Percentiles rank a stretch among this genome's conserved stretches.
Evolutionary conservation across 768 basidiomycete genomes (phyloP).

Genomic region (Pholiota microspora): DNA sequence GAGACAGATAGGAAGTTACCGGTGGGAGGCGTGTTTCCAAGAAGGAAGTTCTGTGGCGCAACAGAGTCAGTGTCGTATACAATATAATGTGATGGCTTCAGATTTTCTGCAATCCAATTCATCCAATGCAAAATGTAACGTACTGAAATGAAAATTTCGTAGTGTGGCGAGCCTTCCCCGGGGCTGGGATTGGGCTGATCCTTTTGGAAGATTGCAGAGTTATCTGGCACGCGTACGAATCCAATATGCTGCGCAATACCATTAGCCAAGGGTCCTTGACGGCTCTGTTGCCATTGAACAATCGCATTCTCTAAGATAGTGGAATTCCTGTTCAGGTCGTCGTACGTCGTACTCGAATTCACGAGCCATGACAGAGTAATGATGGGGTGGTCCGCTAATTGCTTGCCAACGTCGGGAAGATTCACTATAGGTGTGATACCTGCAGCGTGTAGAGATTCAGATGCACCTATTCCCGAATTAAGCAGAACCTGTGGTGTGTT

Average conservation of each 20-base stretch:
- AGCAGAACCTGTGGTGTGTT: slow-evolving; percentile 31
- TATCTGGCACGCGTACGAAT: slow-evolving; percentile 22
- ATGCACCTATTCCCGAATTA: slow-evolving; percentile 32
- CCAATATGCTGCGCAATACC: slow-evolving; percentile 18
- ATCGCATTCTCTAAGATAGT: slow-evolving; percentile 15
- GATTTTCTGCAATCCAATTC: too few species aligned
- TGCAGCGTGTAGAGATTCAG: slow-evolving; percentile 11
- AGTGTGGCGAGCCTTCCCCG: slow-evolving; percentile 28
- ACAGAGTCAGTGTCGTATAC: background rate
- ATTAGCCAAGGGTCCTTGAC: slow-evolving; percentile 24
- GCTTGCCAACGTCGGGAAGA: slow-evolving; percentile 2
- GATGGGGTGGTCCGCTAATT: slow-evolving; percentile 17
- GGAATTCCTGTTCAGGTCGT: slow-evolving; percentile 16
- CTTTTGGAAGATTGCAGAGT: slow-evolving; percentile 17
- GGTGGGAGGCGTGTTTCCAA: slow-evolving; percentile 6
- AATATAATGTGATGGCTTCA: background rate
- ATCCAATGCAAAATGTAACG: too few species aligned
- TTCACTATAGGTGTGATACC: slow-evolving; percentile 20
- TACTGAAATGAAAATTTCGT: slow-evolving; percentile 28
- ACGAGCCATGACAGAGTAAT: slow-evolving; percentile 20
- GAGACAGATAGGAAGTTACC: slow-evolving; percentile 20
- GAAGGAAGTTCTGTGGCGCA: slow-evolving; percentile 6
- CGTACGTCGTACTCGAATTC: slow-evolving; percentile 21
- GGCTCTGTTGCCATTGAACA: slow-evolving; percentile 23
- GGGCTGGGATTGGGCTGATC: slow-evolving; percentile 24